phyloP scores from a whole-genome alignment of 495 filamentous ascomycete species.

The Amphirosellinia nigrospora region DNA sequence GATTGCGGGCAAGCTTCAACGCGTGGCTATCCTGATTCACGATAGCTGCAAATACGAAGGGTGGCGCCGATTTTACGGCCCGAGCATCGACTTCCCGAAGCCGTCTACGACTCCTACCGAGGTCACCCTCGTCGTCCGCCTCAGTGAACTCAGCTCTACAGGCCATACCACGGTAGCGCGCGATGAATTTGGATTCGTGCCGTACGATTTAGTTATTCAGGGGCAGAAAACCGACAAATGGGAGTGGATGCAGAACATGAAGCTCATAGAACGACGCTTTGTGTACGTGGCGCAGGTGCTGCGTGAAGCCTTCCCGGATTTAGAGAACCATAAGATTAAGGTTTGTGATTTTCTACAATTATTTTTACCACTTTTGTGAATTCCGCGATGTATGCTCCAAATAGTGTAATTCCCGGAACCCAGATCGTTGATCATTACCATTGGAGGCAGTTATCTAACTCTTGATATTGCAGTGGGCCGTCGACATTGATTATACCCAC shows the following conservation, averaged over 20 bases:
- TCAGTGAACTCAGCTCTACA: neutral
- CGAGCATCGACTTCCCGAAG: conserved; percentile 22
- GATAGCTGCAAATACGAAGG: conserved; percentile 21
- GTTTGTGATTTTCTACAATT: neutral
- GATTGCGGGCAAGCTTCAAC: conserved; percentile 17
- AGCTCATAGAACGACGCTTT: conserved; percentile 25
- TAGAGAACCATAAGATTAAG: conserved; percentile 17
- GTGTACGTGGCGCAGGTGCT: conserved; percentile 20
- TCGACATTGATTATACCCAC: conserved; percentile 27
- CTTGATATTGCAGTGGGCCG: conserved; percentile 22
- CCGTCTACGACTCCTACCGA: conserved; percentile 19
- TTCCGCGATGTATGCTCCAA: neutral
- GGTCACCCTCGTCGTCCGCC: conserved; percentile 18
- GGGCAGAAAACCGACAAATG: conserved; percentile 13
- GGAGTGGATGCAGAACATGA: conserved; percentile 28
- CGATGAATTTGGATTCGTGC: conserved; percentile 22
- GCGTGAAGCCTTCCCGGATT: conserved; percentile 24
- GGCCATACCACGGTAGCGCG: neutral
- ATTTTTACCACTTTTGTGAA: neutral
- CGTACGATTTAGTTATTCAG: conserved; percentile 17
- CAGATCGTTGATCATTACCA: conserved; percentile 11
- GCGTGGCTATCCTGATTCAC: conserved; percentile 21
- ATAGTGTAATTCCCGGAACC: neutral
- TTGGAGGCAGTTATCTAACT: conserved; percentile 22
- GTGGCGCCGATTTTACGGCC: conserved; percentile 19